These are phyloP conservation scores for Fusarium falciforme DNA, from an alignment of 2,329 filamentous ascomycete species.

Conservation along the genomic window DNA sequence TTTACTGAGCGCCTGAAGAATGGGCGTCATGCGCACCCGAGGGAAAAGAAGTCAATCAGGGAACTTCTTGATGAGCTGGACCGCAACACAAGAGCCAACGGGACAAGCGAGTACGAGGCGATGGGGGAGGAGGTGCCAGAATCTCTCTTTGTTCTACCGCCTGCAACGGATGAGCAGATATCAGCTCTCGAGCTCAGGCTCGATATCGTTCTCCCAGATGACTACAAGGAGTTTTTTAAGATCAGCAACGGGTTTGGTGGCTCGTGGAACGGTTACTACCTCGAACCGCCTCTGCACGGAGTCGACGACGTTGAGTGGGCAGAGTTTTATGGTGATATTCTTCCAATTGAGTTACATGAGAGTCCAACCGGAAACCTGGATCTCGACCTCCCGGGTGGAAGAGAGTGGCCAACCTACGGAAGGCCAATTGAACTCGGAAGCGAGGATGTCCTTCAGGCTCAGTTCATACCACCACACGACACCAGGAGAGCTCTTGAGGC, in stretches of 20 bases:
- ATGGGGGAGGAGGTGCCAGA: conserved; percentile 9
- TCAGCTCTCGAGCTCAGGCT: conserved; percentile 20
- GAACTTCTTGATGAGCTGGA: conserved; percentile 22
- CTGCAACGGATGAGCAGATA: conserved; percentile 33
- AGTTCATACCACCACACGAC: conserved; percentile 10
- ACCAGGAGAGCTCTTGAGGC: conserved; percentile 14
- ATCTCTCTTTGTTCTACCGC: conserved; percentile 26
- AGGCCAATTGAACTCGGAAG: conserved; percentile 15
- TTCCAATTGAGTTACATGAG: conserved; percentile 13
- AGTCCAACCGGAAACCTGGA: conserved; percentile 2
- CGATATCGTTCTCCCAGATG: conserved; percentile 4
- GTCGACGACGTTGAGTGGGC: conserved; percentile 29
- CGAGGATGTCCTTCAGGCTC: conserved; percentile 4
- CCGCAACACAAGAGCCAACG: conserved; percentile 21
- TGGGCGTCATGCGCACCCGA: conserved; percentile 9
- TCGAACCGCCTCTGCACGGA: conserved; percentile 4
- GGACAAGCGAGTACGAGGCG: neutral
- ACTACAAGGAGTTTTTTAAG: conserved; percentile 36
- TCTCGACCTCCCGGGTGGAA: neutral
- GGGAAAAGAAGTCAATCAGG: conserved; percentile 13
- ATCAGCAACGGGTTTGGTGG: conserved; percentile 34
- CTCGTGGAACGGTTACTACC: conserved; percentile 33
- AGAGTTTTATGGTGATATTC: neutral
- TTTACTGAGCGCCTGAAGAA: conserved; percentile 17
- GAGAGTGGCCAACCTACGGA: conserved; percentile 24